A percentile compares a stretch with the other conserved stretches of the same genome.
Evolutionary conservation across 768 basidiomycete genomes (phyloP).

Genomic region (Boletus tomentosulus): DNA sequence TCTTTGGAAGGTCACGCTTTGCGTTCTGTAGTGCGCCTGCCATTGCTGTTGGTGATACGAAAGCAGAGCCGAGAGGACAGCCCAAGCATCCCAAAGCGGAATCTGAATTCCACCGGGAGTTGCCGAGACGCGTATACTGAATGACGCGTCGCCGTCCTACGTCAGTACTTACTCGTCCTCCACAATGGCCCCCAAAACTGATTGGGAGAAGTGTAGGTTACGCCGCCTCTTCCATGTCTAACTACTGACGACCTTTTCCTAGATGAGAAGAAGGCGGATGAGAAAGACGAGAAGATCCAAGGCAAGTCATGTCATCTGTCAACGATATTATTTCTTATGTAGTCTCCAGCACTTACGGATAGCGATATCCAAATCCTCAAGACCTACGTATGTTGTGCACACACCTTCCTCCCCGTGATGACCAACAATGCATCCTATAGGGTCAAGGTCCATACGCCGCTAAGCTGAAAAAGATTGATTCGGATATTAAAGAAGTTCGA

Average conservation of each 20-base stretch:
- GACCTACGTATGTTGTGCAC: slow-evolving; percentile 70
- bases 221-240: neutral
- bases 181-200: slow-evolving; percentile 90
- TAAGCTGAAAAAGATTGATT: slow-evolving; percentile 82
- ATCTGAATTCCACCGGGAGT: slow-evolving; percentile 21
- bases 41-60: slow-evolving; percentile 44
- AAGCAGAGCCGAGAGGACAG: neutral
- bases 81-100: slow-evolving; percentile 26
- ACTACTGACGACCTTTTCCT: slow-evolving; percentile 9
- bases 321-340: slow-evolving; percentile 5
- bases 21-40: slow-evolving; percentile 93
- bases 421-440: slow-evolving; percentile 37
- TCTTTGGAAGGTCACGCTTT: slow-evolving; percentile 80
- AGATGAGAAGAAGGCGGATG: slow-evolving; percentile 86
- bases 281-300: slow-evolving; percentile 91
- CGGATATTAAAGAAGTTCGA: slow-evolving; percentile 93
- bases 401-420: neutral
- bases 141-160: slow-evolving; percentile 35
- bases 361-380: slow-evolving; percentile 99
- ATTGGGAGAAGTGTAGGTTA: slow-evolving; percentile 95
- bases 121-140: slow-evolving; percentile 25
- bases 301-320: slow-evolving; percentile 41
- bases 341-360: slow-evolving; percentile 78
- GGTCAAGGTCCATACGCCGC: slow-evolving; percentile 97
- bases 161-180: slow-evolving; percentile 19